Percentiles rank a stretch among this genome's conserved stretches.
phyloP scores from a whole-genome alignment of 805 yeast species.

The Pichia heedii region DNA sequence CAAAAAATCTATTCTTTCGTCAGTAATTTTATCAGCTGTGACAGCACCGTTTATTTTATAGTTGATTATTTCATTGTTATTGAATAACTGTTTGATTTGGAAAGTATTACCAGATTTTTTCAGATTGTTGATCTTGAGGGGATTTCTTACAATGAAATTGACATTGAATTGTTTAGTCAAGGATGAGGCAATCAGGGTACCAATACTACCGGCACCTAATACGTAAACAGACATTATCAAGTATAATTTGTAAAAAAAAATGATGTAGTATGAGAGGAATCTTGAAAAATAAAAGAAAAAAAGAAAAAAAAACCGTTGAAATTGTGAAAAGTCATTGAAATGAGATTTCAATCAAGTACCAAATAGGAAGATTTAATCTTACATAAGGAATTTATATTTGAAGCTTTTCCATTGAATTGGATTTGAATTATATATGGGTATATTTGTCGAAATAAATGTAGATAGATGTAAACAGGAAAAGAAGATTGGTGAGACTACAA shows the following conservation, averaged over 20 bases:
- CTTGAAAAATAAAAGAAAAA: neutral
- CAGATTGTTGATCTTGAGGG: constrained; percentile 16
- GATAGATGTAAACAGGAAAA: no score
- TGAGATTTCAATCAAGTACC: no score
- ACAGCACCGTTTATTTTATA: constrained; percentile 14
- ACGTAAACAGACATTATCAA: constrained; percentile 22
- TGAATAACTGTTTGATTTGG: constrained; percentile 20
- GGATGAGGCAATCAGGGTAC: constrained; percentile 23
- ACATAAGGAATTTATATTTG: no score
- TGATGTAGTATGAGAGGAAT: no score
- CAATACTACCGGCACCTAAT: constrained; percentile 30
- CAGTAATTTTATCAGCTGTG: constrained; percentile 14
- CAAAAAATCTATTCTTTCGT: constrained; percentile 26
- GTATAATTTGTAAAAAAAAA: no score
- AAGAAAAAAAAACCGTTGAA: neutral
- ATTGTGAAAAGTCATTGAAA: no score
- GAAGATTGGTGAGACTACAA: no score
- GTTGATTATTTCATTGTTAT: constrained; percentile 9
- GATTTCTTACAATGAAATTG: constrained; percentile 21
- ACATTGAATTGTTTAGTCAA: constrained; percentile 16
- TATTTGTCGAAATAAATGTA: no score
- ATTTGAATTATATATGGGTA: no score
- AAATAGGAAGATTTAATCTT: no score
- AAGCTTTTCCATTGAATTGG: no score
- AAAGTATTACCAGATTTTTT: constrained; percentile 13